phyloP scores from a whole-genome alignment of 2,329 filamentous ascomycete species.

The Colletotrichum sp. region DNA sequence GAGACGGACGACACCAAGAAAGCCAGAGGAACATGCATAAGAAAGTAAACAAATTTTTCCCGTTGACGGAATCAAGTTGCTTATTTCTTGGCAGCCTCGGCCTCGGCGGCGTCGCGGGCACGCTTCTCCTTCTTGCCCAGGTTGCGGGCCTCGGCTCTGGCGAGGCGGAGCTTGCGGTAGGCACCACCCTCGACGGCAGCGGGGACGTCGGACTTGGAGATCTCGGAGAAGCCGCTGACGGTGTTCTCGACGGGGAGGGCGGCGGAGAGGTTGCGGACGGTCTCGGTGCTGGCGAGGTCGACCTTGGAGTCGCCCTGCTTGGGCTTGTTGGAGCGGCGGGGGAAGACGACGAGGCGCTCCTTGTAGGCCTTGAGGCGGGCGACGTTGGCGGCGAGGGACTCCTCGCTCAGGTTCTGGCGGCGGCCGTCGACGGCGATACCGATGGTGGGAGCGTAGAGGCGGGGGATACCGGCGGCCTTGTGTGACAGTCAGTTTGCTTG shows the following conservation, averaged over 20 bases:
- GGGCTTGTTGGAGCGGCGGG: conserved; percentile 89
- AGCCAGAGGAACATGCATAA: conserved; percentile 2
- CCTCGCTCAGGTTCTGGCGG: conserved; percentile 96
- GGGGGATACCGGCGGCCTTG: conserved; percentile 93
- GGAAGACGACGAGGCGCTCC: conserved; percentile 95
- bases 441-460: conserved; percentile 92
- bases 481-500: conserved; percentile 6
- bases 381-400: conserved; percentile 93
- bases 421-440: conserved; percentile 96
- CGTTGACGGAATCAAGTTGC: conserved; percentile 24
- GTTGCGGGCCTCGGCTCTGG: conserved; percentile 82
- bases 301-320: conserved; percentile 94
- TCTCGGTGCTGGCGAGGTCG: conserved; percentile 72
- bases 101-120: conserved; percentile 84
- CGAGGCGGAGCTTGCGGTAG: conserved; percentile 83
- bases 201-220: conserved; percentile 84
- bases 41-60: conserved; percentile 1
- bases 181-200: conserved; percentile 80
- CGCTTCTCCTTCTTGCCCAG: conserved; percentile 92
- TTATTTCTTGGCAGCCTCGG: conserved; percentile 88
- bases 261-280: conserved; percentile 59
- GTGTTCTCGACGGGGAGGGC: conserved; percentile 77
- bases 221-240: conserved; percentile 69
- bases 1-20: conserved; percentile 12
- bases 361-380: conserved; percentile 98